Evolutionary conservation across 1,284 basidiomycete species (phyloP).

Genomic region (Moesziomyces antarcticus): DNA sequence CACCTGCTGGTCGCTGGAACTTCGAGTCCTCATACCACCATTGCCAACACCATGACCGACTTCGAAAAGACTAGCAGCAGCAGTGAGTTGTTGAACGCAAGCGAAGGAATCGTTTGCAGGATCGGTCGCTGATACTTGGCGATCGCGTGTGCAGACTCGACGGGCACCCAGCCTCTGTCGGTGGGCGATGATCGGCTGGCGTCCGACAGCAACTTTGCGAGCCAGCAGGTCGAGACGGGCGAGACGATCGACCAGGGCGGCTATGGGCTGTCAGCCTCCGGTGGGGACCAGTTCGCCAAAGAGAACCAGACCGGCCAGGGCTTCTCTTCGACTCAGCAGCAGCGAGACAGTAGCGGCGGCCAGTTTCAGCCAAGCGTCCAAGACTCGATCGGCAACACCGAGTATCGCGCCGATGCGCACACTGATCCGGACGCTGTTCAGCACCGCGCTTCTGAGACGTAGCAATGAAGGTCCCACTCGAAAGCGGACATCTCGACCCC

Average conservation of each 20-base stretch:
- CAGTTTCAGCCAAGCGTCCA: conserved; percentile 42
- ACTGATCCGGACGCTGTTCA: conserved; percentile 15
- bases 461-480: background rate
- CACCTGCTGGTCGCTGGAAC: no score
- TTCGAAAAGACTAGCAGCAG: background rate
- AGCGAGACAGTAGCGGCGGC: conserved; percentile 6
- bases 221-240: conserved; percentile 21
- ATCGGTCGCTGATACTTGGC: no score
- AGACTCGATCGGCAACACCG: conserved; percentile 29
- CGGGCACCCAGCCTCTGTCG: conserved; percentile 28
- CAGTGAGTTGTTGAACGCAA: background rate
- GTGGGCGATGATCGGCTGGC: conserved; percentile 42
- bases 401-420: conserved; percentile 21
- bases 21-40: background rate
- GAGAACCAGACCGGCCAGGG: conserved; percentile 45
- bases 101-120: no score
- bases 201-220: conserved; percentile 45
- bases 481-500: background rate
- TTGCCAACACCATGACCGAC: background rate
- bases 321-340: conserved; percentile 25
- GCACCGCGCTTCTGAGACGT: conserved; percentile 20
- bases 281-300: conserved; percentile 36
- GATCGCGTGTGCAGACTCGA: conserved; percentile 11
- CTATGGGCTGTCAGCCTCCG: conserved; percentile 39
- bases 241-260: conserved; percentile 44